phyloP scores from a whole-genome alignment of 2,329 filamentous ascomycete genomes.

The Colletotrichum gigasporum region DNA sequence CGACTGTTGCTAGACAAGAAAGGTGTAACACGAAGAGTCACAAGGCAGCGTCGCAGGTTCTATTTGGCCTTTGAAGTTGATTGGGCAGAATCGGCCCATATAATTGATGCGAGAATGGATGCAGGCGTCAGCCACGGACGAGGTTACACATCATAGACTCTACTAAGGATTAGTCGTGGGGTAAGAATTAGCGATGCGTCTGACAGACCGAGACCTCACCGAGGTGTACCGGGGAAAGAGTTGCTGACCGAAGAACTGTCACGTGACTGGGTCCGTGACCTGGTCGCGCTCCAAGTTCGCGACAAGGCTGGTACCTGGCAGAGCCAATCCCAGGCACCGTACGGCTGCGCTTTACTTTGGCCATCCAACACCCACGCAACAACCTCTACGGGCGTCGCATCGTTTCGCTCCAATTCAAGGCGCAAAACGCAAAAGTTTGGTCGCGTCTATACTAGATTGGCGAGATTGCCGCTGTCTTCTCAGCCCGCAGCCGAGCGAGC shows the following conservation, averaged over 20 bases:
- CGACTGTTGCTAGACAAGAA: too few species aligned
- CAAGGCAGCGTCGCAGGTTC: too few species aligned
- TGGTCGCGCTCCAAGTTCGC: not conserved
- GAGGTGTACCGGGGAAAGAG: not conserved
- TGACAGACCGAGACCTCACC: not conserved
- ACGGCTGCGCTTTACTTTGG: slow-evolving; percentile 6
- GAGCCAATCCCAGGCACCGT: slow-evolving; percentile 13
- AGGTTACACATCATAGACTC: too few species aligned
- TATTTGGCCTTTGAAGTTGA: too few species aligned
- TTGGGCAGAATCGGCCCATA: too few species aligned
- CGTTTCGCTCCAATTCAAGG: slow-evolving; percentile 1
- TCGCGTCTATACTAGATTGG: not conserved
- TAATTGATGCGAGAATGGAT: too few species aligned
- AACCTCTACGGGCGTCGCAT: not conserved
- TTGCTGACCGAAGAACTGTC: too few species aligned
- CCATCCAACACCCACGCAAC: not conserved
- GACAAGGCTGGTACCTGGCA: slow-evolving; percentile 15
- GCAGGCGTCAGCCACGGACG: too few species aligned
- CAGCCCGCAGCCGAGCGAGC: not conserved
- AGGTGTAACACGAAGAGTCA: too few species aligned
- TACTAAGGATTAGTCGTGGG: not conserved
- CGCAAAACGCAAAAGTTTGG: not conserved
- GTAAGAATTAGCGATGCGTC: not conserved
- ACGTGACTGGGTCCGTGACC: not conserved
- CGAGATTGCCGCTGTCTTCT: not conserved